phyloP scores from a whole-genome alignment of 768 basidiomycete species.

The Auricularia sp. region DNA sequence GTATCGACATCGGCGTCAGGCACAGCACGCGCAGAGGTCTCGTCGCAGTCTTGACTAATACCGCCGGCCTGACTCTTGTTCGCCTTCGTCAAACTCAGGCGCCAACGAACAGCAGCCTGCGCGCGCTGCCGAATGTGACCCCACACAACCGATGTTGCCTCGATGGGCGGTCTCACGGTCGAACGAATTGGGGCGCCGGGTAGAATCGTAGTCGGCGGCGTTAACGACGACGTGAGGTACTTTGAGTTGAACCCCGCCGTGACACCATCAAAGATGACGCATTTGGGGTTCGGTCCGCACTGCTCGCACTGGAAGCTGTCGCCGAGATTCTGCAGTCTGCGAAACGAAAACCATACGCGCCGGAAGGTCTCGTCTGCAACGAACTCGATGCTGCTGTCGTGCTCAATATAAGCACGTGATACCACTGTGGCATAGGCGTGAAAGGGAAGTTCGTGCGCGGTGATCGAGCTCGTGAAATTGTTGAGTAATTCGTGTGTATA shows the following conservation, averaged over 20 bases:
- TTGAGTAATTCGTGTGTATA: constrained; percentile 15
- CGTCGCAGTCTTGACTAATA: neutral
- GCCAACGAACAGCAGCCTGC: neutral
- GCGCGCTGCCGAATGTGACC: neutral
- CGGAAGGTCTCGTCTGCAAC: constrained; percentile 11
- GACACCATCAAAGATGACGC: constrained; percentile 11
- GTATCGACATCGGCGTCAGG: neutral
- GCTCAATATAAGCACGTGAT: constrained; percentile 6
- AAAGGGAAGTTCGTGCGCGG: constrained; percentile 12
- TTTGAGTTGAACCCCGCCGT: neutral
- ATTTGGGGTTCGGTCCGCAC: constrained; percentile 8
- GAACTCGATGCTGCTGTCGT: neutral
- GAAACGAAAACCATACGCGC: constrained; percentile 11
- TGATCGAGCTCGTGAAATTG: constrained; percentile 10
- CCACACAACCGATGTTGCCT: neutral
- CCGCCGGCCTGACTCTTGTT: neutral
- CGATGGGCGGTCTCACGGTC: neutral
- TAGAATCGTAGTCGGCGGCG: neutral
- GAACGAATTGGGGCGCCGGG: neutral
- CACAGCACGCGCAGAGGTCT: neutral
- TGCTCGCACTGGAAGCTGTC: constrained; percentile 7
- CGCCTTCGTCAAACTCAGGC: neutral
- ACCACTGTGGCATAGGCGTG: constrained; percentile 7
- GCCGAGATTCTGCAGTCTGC: constrained; percentile 7
- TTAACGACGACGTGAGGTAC: neutral